These are phyloP conservation scores for Arabidopsis arenosa DNA, from an alignment of 345 rosid genomes.

Conservation along the genomic window DNA sequence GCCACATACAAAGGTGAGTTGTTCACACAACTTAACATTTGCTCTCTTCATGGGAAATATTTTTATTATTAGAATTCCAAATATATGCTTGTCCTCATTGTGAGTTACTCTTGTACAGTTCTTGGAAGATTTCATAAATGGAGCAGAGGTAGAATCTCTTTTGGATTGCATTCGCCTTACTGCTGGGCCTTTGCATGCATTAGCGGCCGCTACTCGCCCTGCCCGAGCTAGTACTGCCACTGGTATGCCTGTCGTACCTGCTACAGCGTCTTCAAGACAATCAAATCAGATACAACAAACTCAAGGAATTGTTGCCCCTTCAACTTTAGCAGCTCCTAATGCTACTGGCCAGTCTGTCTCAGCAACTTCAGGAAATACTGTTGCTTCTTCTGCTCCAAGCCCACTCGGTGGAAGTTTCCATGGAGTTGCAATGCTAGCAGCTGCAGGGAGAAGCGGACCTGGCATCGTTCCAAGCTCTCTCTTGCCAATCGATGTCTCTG, in stretches of 20 bases:
- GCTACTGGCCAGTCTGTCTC: conserved; percentile 58
- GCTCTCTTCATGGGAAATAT: conserved; percentile 9
- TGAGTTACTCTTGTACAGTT: conserved; percentile 54
- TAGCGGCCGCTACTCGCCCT: conserved; percentile 97
- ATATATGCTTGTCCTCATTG: conserved; percentile 9
- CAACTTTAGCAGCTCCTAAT: conserved; percentile 50
- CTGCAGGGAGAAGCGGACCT: conserved; percentile 90
- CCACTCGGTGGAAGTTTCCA: conserved; percentile 71
- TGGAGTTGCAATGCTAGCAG: conserved; percentile 80
- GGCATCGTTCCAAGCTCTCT: conserved; percentile 98
- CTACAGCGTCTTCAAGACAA: conserved; percentile 65
- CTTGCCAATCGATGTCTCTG: conserved; percentile 98
- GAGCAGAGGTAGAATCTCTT: conserved; percentile 92
- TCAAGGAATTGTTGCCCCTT: conserved; percentile 13
- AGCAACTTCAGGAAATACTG: conserved; percentile 53
- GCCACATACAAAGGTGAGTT: conserved; percentile 95
- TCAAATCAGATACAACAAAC: conserved; percentile 61
- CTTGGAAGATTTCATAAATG: conserved; percentile 93
- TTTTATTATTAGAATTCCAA: not conserved
- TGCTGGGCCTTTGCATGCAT: conserved; percentile 94
- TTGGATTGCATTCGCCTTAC: conserved; percentile 98
- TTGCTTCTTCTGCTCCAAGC: conserved; percentile 53
- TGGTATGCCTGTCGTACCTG: conserved; percentile 60
- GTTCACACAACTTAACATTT: conserved; percentile 6
- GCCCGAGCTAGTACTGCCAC: conserved; percentile 89